These are phyloP conservation scores for Globisporangium camurandrum DNA, from an alignment of 352 stramenopile species.

Conservation along the genomic window DNA sequence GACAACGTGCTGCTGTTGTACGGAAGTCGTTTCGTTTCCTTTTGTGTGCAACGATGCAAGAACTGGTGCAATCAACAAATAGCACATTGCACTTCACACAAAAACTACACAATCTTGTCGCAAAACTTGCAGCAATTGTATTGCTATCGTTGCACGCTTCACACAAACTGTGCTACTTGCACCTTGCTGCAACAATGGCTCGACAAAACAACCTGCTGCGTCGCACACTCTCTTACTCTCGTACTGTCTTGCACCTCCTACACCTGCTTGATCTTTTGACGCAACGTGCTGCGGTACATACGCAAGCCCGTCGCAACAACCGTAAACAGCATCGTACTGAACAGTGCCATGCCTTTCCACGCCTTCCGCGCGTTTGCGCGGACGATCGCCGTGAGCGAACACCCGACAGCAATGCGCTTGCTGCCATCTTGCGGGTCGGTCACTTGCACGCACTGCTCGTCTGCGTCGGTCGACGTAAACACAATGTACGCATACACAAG, in stretches of 20 bases:
- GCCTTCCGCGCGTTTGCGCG: slow-evolving; percentile 27
- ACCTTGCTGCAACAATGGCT: too few relatives aligned
- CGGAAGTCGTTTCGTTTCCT: too few relatives aligned
- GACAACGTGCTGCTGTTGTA: not conserved
- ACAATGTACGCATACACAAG: slow-evolving; percentile 54
- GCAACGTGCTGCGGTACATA: slow-evolving; percentile 55
- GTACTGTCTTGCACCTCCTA: too few relatives aligned
- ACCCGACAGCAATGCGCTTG: slow-evolving; percentile 24
- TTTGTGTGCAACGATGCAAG: too few relatives aligned
- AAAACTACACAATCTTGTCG: too few relatives aligned
- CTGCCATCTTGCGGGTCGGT: slow-evolving; percentile 13
- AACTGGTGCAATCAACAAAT: too few relatives aligned
- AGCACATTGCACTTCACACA: too few relatives aligned
- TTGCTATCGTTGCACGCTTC: too few relatives aligned
- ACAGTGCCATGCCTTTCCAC: slow-evolving; percentile 48
- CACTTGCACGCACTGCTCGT: slow-evolving; percentile 24
- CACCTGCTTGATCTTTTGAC: slow-evolving; percentile 49
- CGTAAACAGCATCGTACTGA: slow-evolving; percentile 50
- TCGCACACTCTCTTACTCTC: too few relatives aligned
- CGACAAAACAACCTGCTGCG: too few relatives aligned
- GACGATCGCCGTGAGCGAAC: slow-evolving; percentile 32
- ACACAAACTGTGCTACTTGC: too few relatives aligned
- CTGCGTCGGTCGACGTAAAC: slow-evolving; percentile 34
- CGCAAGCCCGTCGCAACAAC: slow-evolving; percentile 52
- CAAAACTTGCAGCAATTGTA: too few relatives aligned